Evolutionary conservation across 805 yeast species (phyloP).

Genomic region (Ogataea paradorogensis): DNA sequence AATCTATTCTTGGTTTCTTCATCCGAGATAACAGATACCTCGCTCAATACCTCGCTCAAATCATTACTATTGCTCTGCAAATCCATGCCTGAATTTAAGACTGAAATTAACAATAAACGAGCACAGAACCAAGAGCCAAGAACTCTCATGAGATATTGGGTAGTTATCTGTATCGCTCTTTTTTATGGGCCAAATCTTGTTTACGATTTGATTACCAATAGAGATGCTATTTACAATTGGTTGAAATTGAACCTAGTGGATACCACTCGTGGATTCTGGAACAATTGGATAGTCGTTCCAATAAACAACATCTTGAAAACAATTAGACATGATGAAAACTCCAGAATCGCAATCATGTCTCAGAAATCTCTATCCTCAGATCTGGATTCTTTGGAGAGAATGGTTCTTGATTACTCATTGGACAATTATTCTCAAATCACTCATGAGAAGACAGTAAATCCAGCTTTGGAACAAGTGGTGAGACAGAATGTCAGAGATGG

Average conservation of each 20-base stretch:
- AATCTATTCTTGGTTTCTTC: background rate
- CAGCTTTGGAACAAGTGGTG: slow-evolving; percentile 30
- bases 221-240: slow-evolving; percentile 56
- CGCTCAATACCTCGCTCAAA: slow-evolving; percentile 14
- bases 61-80: slow-evolving; percentile 7
- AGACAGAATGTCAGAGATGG: slow-evolving; percentile 60
- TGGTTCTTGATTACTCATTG: slow-evolving; percentile 72
- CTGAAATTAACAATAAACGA: slow-evolving; percentile 1
- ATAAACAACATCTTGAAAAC: slow-evolving; percentile 67
- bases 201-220: slow-evolving; percentile 43
- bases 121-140: slow-evolving; percentile 38
- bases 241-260: slow-evolving; percentile 55
- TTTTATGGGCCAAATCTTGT: slow-evolving; percentile 55
- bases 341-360: slow-evolving; percentile 72
- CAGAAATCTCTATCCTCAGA: slow-evolving; percentile 78
- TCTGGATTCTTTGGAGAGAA: slow-evolving; percentile 74
- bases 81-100: slow-evolving; percentile 7
- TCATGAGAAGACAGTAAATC: slow-evolving; percentile 8
- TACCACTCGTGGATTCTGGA: slow-evolving; percentile 63
- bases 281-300: slow-evolving; percentile 84
- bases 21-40: background rate
- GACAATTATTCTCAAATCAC: slow-evolving; percentile 31
- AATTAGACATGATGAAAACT: slow-evolving; percentile 76
- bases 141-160: slow-evolving; percentile 57
- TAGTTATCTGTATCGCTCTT: slow-evolving; percentile 35